phyloP scores from a whole-genome alignment of 148 eudicot genomes.

The Dysphania ambrosioides region DNA sequence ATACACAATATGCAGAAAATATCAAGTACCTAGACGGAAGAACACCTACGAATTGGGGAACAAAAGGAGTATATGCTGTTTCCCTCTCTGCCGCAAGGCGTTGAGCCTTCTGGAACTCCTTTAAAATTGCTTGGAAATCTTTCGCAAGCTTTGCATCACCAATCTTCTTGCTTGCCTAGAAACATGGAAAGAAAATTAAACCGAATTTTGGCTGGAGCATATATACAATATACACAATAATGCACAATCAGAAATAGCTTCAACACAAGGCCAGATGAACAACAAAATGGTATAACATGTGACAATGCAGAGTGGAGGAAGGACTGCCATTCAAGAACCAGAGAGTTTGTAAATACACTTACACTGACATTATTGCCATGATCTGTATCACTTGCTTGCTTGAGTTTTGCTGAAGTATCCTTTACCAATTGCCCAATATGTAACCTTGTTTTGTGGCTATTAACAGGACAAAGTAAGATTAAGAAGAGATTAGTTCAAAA shows the following conservation, averaged over 20 bases:
- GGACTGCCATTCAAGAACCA: not conserved
- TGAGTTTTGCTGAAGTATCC: constrained; percentile 82
- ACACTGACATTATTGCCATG: constrained; percentile 63
- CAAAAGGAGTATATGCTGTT: constrained; percentile 73
- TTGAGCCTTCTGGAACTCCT: constrained; percentile 84
- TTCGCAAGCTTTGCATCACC: constrained; percentile 91
- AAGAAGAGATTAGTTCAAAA: not conserved
- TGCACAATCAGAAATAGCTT: not conserved
- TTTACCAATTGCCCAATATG: constrained; percentile 83
- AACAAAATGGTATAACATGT: constrained; percentile 7
- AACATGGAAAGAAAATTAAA: not conserved
- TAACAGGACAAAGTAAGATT: constrained; percentile 3
- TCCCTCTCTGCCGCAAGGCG: constrained; percentile 89
- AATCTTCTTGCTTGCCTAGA: constrained; percentile 72
- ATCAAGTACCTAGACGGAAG: constrained; percentile 53
- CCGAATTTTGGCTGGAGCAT: not conserved
- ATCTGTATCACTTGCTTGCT: constrained; percentile 83
- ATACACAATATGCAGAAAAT: constrained; percentile 2
- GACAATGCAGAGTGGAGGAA: not conserved
- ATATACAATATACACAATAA: not conserved
- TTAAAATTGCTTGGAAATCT: constrained; percentile 74
- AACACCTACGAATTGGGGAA: constrained; percentile 56
- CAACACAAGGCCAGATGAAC: not conserved
- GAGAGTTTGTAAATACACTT: constrained; percentile 31
- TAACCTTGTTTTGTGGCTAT: constrained; percentile 74